These are phyloP conservation scores for Neofusicoccum umdonicola DNA, from an alignment of 2,329 filamentous ascomycete genomes.

Conservation along the genomic window DNA sequence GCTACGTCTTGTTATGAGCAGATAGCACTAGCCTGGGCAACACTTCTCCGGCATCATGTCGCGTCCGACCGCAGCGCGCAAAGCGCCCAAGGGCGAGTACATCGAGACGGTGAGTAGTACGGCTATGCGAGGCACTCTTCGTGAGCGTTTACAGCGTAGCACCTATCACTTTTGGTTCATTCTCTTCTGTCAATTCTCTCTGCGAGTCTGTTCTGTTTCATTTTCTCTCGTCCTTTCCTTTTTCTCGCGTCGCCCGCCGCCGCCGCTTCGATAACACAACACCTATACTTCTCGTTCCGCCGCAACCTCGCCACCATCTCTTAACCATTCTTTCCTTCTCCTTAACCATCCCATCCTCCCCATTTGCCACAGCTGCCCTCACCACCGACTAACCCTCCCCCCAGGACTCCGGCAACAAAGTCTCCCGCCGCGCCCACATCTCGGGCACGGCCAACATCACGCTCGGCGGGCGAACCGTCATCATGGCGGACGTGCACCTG, in stretches of 20 bases:
- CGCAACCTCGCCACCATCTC: no score
- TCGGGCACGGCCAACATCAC: conserved; percentile 98
- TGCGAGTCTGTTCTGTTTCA: background rate
- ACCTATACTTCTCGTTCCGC: no score
- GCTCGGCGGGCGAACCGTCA: conserved; percentile 88
- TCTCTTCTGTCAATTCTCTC: no score
- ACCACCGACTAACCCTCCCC: background rate
- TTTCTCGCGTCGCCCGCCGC: background rate
- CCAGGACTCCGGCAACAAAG: conserved; percentile 97
- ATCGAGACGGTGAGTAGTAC: conserved; percentile 77
- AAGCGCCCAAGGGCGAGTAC: conserved; percentile 83
- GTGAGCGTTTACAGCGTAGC: no score
- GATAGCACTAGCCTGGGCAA: background rate
- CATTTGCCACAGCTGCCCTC: background rate
- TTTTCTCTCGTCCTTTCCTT: background rate
- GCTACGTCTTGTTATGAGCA: background rate
- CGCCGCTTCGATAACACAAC: no score
- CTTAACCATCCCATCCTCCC: background rate
- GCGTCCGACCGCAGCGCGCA: conserved; percentile 43
- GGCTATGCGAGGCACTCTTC: background rate
- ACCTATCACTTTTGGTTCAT: no score
- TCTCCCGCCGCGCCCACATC: conserved; percentile 85
- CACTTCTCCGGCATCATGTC: conserved; percentile 33
- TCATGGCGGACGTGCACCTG: conserved; percentile 92
- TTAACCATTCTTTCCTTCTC: no score